Base-by-base conservation (phyloP, 768 basidiomycete genomes). In the Paxillus involutus region DNA sequence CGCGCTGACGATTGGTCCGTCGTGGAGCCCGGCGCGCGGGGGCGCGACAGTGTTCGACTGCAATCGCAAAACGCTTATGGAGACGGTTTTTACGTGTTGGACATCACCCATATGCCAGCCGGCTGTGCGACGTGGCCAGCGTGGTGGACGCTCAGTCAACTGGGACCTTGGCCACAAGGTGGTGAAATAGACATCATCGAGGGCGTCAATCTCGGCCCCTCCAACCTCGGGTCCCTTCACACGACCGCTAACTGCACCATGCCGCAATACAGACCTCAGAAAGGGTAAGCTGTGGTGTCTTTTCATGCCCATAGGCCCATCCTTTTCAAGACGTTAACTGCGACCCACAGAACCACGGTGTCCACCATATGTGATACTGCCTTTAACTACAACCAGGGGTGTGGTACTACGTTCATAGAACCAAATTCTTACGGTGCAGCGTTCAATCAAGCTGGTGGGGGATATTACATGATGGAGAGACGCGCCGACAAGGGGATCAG, bases 111-210 rank as follows among this genome's bases (percentile, higher is more conserved):
- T 26, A 26, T 26, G 26, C 26, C 26, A 26, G 26, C 26, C 2
- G 26, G 26, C 6, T 26, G 26, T 26, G 26, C 26, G 26, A 26
- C 26, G 26, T 26, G 26, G 26, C 26, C 26, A 26, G 26, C 26
- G 6, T 26, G 26, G 26, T 26, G 26, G 26, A 26, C 26, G 26
- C 26, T 26, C 26, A 26, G 26, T 6, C 26, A 26, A 26, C 26
- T 5, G 26, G 26, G 26, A 26, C 81, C 79, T 6, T 86, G 84
- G 85, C 85, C 86, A 0, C 41, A 71, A 3, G 80, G 80, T n/a
- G 83, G 83, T 5, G 83, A 85, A 51, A 79, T 83, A 33, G 82
- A 84, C 63, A 78, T 85, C 51, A 76, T 85, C 19, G 84, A 86
- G 69, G 83, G 84, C 49, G 83, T 85, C 47, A 81, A 86, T 56